phyloP scores from a whole-genome alignment of 129 eudicot genomes.

The Arctium minus region DNA sequence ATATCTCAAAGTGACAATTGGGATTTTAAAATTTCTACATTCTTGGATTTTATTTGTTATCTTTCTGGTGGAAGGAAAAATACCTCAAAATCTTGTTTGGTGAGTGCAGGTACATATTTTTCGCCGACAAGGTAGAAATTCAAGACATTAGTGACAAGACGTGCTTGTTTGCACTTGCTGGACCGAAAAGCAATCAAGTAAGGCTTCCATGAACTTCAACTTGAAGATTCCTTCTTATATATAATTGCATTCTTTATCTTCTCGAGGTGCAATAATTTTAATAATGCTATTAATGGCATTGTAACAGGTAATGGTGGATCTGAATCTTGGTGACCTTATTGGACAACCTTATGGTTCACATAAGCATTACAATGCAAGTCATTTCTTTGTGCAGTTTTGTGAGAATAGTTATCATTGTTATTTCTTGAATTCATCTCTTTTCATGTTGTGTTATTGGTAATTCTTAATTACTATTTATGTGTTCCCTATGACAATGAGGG shows the following conservation, averaged over 20 bases:
- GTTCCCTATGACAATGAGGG: neutral
- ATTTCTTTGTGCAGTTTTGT: neutral
- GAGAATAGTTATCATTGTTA: neutral
- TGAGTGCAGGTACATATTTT: slow-evolving; percentile 70
- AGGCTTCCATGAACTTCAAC: slow-evolving; percentile 18
- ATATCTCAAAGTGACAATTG: no score
- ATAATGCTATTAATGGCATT: slow-evolving; percentile 19
- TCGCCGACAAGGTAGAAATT: slow-evolving; percentile 86
- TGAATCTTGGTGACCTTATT: slow-evolving; percentile 67
- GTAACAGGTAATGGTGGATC: slow-evolving; percentile 53
- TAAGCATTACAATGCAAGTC: slow-evolving; percentile 67
- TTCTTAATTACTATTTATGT: neutral
- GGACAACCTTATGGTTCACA: slow-evolving; percentile 89
- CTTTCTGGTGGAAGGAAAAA: neutral
- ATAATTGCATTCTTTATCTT: neutral
- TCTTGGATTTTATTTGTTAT: no score
- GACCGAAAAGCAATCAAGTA: slow-evolving; percentile 82
- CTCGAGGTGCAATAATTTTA: neutral
- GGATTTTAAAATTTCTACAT: no score
- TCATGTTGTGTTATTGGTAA: neutral
- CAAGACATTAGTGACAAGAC: slow-evolving; percentile 68
- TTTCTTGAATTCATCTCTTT: neutral
- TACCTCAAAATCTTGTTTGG: neutral
- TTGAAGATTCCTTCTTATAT: neutral
- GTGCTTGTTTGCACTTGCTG: slow-evolving; percentile 70